Evolutionary conservation across 2,329 filamentous ascomycete genomes (phyloP), one percentile per base, ranked within the genome.

Genomic region (Aspergillus eucalypticola): DNA sequence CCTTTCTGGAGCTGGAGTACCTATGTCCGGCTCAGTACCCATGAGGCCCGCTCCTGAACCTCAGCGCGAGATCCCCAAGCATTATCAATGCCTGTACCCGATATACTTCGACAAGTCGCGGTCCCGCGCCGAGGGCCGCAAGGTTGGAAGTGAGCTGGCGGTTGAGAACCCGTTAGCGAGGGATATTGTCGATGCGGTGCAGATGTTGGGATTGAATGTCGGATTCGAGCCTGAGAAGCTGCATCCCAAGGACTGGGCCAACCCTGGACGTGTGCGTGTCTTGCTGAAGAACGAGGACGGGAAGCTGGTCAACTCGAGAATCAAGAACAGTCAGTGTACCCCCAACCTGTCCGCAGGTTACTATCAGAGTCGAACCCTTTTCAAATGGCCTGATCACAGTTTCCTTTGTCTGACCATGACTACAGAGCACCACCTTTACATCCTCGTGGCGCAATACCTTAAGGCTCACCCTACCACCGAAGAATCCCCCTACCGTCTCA

Each of bases 181-280:
- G 70, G 91, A 95, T 71, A 93, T 99, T 73, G 89, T 92, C 48
- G 89, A 91, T 73, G 94, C 93, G n/a, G 90, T 90, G 76, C 87
- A 88, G 44, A 79, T 83, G 49, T 83, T 96, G 61, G 85, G 88
- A 6, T 56, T 81, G 60, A 70, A 72, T 32, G 73, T 76, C n/a
- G 87, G 95, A 7, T 90, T 97, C 75, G 95, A 99, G 79, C 91
- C 93, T 1, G 90, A 90, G 73, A 96, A 96, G 82, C 85, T 88
- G 62, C 95, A 99, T 77, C 95, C 95, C 6, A 94, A 95, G 79
- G 95, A 99, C 81, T 99, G 95, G 95, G 89, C 90, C 59, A 99
- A 99, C 80, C 95, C 95, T 11, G 95, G 95, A 3, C 85, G 95
- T 60, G 91, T 98, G 64, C 88, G 91, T 68, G 87, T 98, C 53